Conservation (phyloP, 768 basidiomycete species). For the Hygrophorus russula region DNA sequence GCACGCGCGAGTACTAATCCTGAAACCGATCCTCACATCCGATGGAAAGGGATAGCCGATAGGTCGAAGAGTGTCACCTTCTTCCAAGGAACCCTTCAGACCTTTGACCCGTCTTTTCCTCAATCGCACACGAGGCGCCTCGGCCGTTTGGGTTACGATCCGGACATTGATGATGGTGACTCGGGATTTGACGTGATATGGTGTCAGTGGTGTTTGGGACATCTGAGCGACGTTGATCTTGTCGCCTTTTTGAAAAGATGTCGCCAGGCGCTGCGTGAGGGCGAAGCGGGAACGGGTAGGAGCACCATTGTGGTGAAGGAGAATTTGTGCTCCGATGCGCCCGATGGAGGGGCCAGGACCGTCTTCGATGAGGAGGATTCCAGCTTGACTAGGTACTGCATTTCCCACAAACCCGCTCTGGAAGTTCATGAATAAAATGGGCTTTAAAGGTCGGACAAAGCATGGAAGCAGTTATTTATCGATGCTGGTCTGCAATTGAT, state of each 20-base stretch:
- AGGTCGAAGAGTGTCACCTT: constrained; percentile 65
- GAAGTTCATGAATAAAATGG: not conserved
- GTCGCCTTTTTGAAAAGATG: constrained; percentile 63
- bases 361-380: constrained; percentile 83
- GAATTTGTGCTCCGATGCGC: constrained; percentile 60
- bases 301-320: constrained; percentile 87
- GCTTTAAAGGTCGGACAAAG: constrained; percentile 66
- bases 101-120: constrained; percentile 67
- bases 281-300: constrained; percentile 21
- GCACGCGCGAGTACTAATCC: constrained; percentile 22
- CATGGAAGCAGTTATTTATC: constrained; percentile 70
- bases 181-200: constrained; percentile 81
- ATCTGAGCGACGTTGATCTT: constrained; percentile 69
- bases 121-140: constrained; percentile 36
- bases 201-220: constrained; percentile 97
- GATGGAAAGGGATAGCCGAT: constrained; percentile 63
- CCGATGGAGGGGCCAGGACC: constrained; percentile 35
- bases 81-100: constrained; percentile 69
- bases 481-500: constrained; percentile 65
- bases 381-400: constrained; percentile 68
- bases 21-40: constrained; percentile 12
- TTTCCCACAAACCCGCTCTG: not conserved
- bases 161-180: constrained; percentile 34
- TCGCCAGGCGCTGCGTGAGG: constrained; percentile 44
- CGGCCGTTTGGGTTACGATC: constrained; percentile 58